Conservation (phyloP, 768 basidiomycete species). For the Hemileccinum rubropunctum region DNA sequence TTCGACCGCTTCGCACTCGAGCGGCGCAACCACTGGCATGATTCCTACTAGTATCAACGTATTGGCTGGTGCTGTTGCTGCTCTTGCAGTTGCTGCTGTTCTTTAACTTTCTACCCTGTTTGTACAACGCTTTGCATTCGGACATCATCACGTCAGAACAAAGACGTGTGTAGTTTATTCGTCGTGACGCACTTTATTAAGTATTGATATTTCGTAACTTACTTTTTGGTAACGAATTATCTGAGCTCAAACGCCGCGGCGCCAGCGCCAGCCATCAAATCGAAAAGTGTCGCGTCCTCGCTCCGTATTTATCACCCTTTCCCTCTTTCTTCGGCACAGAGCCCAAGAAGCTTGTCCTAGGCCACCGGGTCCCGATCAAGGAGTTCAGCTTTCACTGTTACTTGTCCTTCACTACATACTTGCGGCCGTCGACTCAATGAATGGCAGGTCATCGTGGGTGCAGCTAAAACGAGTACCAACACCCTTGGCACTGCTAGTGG, state of each 20-base stretch:
- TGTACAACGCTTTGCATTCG: neutral
- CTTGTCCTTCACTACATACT: neutral
- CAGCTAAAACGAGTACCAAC: slow-evolving; percentile 50
- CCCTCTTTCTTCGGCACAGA: no score
- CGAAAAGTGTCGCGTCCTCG: no score
- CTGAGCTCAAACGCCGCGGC: no score
- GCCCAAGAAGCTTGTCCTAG: no score
- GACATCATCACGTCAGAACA: neutral
- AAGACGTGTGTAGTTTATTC: neutral
- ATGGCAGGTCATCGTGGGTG: slow-evolving; percentile 22
- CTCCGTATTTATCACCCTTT: no score
- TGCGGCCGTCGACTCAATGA: slow-evolving; percentile 19
- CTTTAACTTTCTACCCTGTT: slow-evolving; percentile 5
- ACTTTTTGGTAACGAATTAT: no score
- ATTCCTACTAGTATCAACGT: slow-evolving; percentile 5
- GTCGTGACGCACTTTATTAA: no score
- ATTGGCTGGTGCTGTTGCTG: slow-evolving; percentile 9
- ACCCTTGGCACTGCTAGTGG: slow-evolving; percentile 55
- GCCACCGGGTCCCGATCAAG: neutral
- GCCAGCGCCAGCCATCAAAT: no score
- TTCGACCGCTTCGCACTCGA: slow-evolving; percentile 9
- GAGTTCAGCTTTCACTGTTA: neutral
- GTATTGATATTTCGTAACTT: no score
- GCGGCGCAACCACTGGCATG: slow-evolving; percentile 4
- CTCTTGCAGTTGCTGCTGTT: slow-evolving; percentile 9